A percentile compares a stretch with the other conserved stretches of the same genome.
Evolutionary conservation across 164 flowering plant genomes (phyloP).

Genomic region (Saururus chinensis): DNA sequence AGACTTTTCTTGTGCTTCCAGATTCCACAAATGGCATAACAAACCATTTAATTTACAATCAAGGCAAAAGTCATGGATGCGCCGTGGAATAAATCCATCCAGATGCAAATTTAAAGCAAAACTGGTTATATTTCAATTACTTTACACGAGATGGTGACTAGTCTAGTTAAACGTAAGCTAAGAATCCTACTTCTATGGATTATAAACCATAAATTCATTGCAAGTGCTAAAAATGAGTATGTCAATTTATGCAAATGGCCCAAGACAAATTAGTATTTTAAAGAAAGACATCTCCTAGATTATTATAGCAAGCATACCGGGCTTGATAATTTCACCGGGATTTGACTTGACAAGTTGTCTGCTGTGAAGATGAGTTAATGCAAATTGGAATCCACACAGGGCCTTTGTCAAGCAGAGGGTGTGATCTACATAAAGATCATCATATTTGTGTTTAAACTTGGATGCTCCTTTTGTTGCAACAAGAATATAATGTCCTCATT

Average conservation of each 20-base stretch:
- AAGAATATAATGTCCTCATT: constrained; percentile 49
- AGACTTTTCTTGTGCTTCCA: no score
- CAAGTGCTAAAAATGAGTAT: background rate
- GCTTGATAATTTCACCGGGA: constrained; percentile 45
- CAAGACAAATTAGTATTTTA: background rate
- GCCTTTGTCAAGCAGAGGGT: constrained; percentile 40
- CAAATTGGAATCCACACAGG: constrained; percentile 51
- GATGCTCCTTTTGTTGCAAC: constrained; percentile 41
- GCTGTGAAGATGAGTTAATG: constrained; percentile 41
- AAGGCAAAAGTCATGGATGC: no score
- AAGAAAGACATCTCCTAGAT: background rate
- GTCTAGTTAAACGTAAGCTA: no score
- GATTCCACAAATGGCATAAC: no score
- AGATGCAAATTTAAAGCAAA: no score
- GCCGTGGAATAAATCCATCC: no score
- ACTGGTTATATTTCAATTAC: no score
- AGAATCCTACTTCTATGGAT: no score
- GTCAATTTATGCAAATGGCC: constrained; percentile 20
- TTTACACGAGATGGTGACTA: no score
- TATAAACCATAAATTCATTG: background rate
- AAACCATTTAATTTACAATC: no score
- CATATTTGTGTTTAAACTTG: constrained; percentile 40
- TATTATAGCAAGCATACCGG: constrained; percentile 21
- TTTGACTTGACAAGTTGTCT: constrained; percentile 45
- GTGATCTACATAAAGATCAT: constrained; percentile 41